Percentiles rank a stretch among this genome's conserved stretches.
These are phyloP conservation scores for Logfia minima DNA, from an alignment of 129 eudicot genomes.

Conservation along the genomic window DNA sequence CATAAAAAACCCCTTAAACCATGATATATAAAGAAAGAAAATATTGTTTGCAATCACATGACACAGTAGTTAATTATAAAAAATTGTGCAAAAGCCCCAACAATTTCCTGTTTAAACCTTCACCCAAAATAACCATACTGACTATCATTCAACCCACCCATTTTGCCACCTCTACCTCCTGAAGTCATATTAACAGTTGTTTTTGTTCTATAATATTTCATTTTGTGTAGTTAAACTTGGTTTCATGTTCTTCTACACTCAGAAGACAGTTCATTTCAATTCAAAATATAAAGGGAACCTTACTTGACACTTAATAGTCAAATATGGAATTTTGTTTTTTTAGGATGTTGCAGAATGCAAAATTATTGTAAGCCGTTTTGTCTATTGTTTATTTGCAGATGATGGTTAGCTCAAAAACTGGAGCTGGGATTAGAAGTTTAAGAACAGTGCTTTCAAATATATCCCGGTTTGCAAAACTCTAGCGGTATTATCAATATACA, in stretches of 20 bases:
- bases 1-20: neutral
- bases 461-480: conserved; percentile 62
- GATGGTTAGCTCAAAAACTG: conserved; percentile 94
- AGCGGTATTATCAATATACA: conserved; percentile 20
- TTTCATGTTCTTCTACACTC: conserved; percentile 8
- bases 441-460: conserved; percentile 74
- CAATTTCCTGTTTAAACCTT: too few species aligned
- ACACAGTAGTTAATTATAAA: too few species aligned
- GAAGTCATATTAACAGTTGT: neutral
- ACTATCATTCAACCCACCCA: neutral
- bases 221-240: neutral
- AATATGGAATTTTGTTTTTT: conserved; percentile 7
- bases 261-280: neutral
- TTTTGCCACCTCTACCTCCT: neutral
- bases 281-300: neutral
- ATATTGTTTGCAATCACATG: neutral
- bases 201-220: neutral
- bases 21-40: too few species aligned
- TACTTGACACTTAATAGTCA: neutral
- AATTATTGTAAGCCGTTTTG: neutral
- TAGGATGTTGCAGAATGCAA: neutral
- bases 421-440: conserved; percentile 84
- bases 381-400: conserved; percentile 51
- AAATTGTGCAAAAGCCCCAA: too few species aligned
- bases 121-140: neutral